Evolutionary conservation across 345 rosid genomes (phyloP), one percentile per base, ranked within the genome.

Genomic region (Diplotaxis tenuifolia): DNA sequence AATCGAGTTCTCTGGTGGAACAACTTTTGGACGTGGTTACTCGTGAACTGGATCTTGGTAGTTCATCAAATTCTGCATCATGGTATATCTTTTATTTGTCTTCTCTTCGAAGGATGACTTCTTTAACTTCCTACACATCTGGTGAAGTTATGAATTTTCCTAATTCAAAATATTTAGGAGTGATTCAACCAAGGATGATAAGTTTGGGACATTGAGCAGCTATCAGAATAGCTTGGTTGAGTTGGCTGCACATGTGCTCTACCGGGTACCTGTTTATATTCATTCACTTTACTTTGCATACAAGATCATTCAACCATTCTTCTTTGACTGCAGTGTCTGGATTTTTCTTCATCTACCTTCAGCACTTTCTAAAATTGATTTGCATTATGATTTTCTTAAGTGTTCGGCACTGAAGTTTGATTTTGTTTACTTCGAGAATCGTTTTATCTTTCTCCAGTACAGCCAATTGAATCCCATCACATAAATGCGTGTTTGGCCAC

Each of bases 31-130:
- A 91, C 28, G 84, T 91, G 73, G 75, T 94, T 68, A 88, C 77
- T 73, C 91, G 84, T 83, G 98, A 94, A 53, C 86, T 94, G 66
- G 96, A 94, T 85, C 94, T 86, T 80, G 81, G 84, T 74, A 81
- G 79, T 78, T 79, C 82, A 68, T 55, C 87, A n/a, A 63, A 76
- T 62, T 66, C 83, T 56, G 82, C 82, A 22, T 74, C 85, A 14
- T 65, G 98, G 98, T 87, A 69, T 72, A 83, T 73, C 9, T 60
- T 71, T 74, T 69, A 72, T 57, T 15, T 71, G 8, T 72, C 63
- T 72, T 19, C 73, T 73, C 65, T 65, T 55, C 63, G 5, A 19
- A 60, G 3, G 16, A 32, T 21, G 28, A 32, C 14, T 55, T 22
- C 21, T 47, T 78, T 25, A 7, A 57, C 12, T 14, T 68, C 42